These are phyloP conservation scores for Boletus mariae DNA, from an alignment of 1,284 basidiomycete species.

Conservation along the genomic window DNA sequence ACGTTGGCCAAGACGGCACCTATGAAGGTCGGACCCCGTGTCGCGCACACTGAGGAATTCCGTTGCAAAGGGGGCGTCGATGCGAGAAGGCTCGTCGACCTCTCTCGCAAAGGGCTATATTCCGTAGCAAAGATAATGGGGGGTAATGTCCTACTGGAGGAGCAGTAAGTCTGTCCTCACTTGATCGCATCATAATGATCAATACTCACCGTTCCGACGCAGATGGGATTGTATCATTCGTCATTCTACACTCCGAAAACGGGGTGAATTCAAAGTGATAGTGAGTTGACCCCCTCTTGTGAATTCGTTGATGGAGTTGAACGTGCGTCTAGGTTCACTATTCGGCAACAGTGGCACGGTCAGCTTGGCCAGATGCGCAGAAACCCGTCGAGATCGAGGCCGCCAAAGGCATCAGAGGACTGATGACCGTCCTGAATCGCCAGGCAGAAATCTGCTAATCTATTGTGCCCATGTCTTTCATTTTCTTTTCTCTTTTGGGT, in stretches of 20 bases:
- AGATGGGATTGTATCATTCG: constrained; percentile 38
- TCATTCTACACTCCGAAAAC: constrained; percentile 29
- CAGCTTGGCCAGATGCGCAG: constrained; percentile 33
- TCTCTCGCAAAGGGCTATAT: constrained; percentile 34
- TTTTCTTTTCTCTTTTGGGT: constrained; percentile 6
- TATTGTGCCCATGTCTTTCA: constrained; percentile 1
- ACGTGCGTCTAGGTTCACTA: constrained; percentile 31
- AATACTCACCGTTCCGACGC: constrained; percentile 12
- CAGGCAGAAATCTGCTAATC: constrained; percentile 28
- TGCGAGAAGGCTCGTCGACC: constrained; percentile 31
- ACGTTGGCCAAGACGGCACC: constrained; percentile 21
- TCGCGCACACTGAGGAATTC: constrained; percentile 35
- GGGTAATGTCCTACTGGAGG: constrained; percentile 36
- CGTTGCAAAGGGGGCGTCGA: constrained; percentile 37
- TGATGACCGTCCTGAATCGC: constrained; percentile 36
- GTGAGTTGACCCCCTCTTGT: constrained; percentile 18
- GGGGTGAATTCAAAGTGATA: constrained; percentile 33
- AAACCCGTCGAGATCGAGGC: constrained; percentile 33
- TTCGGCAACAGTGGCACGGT: constrained; percentile 35
- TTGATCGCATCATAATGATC: constrained; percentile 20
- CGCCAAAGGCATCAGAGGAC: constrained; percentile 33
- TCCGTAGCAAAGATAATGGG: constrained; percentile 33
- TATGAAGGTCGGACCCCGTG: constrained; percentile 31
- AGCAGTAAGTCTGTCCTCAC: constrained; percentile 26
- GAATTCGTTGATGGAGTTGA: constrained; percentile 11